A percentile compares a stretch with the other conserved stretches of the same genome.
Conservation (phyloP, 192 early-diverging fungal genomes). For the Helicostylum pulchrum region DNA sequence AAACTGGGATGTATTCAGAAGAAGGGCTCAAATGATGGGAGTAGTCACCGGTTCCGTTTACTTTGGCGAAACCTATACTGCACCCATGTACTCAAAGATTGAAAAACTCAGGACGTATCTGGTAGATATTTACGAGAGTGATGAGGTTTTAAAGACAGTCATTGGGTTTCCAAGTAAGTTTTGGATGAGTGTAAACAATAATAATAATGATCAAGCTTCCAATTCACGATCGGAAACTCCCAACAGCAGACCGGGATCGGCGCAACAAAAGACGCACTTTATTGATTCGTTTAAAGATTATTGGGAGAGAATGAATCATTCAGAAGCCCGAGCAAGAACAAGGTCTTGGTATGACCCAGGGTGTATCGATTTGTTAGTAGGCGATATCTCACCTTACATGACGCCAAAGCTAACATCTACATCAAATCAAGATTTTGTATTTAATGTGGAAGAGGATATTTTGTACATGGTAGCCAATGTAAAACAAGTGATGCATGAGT, state of each 20-base stretch:
- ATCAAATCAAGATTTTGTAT: conserved; percentile 24
- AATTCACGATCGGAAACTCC: not conserved
- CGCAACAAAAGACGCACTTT: conserved; percentile 10
- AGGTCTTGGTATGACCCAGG: conserved; percentile 30
- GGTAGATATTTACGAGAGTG: conserved; percentile 44
- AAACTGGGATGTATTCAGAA: conserved; percentile 30
- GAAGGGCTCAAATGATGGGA: conserved; percentile 29
- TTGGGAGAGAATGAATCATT: conserved; percentile 15
- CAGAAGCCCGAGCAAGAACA: conserved; percentile 13
- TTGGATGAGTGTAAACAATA: not conserved
- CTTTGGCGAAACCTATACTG: conserved; percentile 22
- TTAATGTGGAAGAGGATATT: conserved; percentile 24
- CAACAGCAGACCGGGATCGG: not conserved
- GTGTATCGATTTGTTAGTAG: conserved; percentile 24
- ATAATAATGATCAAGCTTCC: not conserved
- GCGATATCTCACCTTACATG: conserved; percentile 34
- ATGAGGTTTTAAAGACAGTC: conserved; percentile 42
- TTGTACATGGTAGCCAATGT: not conserved
- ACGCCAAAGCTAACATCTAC: conserved; percentile 19
- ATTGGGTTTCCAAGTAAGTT: conserved; percentile 22
- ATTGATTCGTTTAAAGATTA: conserved; percentile 18
- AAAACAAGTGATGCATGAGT: conserved; percentile 10
- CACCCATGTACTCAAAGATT: conserved; percentile 48
- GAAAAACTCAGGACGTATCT: conserved; percentile 45
- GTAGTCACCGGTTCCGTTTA: conserved; percentile 25